Evolutionary conservation across 2,329 filamentous ascomycete species (phyloP).

Genomic region (Ophiognomonia clavigignenti-juglandacearum): DNA sequence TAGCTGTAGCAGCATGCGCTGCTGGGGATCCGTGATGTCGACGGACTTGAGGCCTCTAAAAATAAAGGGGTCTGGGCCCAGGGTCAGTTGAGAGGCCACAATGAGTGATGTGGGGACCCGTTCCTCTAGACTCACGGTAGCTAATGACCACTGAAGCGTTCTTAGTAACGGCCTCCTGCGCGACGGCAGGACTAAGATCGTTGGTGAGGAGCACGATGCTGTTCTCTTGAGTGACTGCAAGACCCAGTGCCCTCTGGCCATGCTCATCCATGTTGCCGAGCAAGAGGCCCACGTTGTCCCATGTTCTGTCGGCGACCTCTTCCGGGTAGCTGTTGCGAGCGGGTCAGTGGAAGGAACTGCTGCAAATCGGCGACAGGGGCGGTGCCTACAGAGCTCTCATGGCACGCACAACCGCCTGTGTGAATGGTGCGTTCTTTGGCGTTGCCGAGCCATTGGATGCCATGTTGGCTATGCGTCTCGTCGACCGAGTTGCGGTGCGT

Average conservation of each 20-base stretch:
- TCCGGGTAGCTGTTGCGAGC: constrained; percentile 68
- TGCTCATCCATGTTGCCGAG: constrained; percentile 35
- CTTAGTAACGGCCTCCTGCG: constrained; percentile 78
- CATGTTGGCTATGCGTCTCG: constrained; percentile 3
- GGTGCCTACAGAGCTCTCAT: constrained; percentile 71
- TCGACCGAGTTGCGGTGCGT: background rate
- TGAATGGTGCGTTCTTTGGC: constrained; percentile 33
- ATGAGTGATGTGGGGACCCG: constrained; percentile 6
- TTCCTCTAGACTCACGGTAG: constrained; percentile 62
- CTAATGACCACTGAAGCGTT: constrained; percentile 76
- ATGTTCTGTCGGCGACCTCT: constrained; percentile 79
- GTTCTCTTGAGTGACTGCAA: constrained; percentile 22
- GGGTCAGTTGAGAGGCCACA: background rate
- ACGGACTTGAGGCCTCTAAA: constrained; percentile 89
- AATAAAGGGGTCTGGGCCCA: constrained; percentile 77
- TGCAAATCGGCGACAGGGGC: background rate
- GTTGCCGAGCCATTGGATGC: background rate
- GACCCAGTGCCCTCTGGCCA: constrained; percentile 19
- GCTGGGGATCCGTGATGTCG: constrained; percentile 79
- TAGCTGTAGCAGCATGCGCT: constrained; percentile 76
- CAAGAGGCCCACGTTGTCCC: constrained; percentile 94
- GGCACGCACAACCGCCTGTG: constrained; percentile 62
- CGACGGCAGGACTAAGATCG: constrained; percentile 84
- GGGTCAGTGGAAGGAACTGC: background rate
- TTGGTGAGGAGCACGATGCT: constrained; percentile 61